Conservation (phyloP, 805 yeast genomes). For the Candida ulmi region DNA sequence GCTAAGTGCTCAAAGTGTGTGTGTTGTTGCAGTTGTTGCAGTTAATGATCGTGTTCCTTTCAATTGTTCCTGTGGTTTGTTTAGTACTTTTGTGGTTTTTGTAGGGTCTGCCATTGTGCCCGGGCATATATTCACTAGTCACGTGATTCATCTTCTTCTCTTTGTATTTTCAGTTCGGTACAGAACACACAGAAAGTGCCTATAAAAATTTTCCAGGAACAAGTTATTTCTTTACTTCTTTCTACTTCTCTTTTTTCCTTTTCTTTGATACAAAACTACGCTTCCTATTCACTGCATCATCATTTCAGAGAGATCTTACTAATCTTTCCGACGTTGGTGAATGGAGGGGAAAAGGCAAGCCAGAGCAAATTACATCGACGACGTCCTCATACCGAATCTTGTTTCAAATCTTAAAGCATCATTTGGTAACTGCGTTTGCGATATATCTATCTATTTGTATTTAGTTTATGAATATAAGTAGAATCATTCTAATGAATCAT, state of each 20-base stretch:
- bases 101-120: background rate
- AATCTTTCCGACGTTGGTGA: slow-evolving; percentile 23
- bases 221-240: slow-evolving; percentile 1
- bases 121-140: too few species aligned
- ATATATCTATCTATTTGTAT: slow-evolving; percentile 19
- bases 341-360: slow-evolving; percentile 41
- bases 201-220: slow-evolving; percentile 6
- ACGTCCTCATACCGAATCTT: slow-evolving; percentile 35
- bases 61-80: too few species aligned
- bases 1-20: too few species aligned
- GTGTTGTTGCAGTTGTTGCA: too few species aligned
- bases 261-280: slow-evolving; percentile 31
- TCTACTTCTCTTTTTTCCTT: slow-evolving; percentile 1
- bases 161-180: too few species aligned
- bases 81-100: background rate
- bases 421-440: slow-evolving; percentile 37
- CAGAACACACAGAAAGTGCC: background rate
- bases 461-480: background rate
- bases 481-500: too few species aligned
- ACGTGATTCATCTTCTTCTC: too few species aligned
- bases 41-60: too few species aligned
- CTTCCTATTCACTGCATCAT: slow-evolving; percentile 42
- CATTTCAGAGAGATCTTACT: slow-evolving; percentile 13
- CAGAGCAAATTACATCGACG: slow-evolving; percentile 26
- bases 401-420: slow-evolving; percentile 12